phyloP scores from a whole-genome alignment of 2,329 filamentous ascomycete genomes.

The Eutypa lata region DNA sequence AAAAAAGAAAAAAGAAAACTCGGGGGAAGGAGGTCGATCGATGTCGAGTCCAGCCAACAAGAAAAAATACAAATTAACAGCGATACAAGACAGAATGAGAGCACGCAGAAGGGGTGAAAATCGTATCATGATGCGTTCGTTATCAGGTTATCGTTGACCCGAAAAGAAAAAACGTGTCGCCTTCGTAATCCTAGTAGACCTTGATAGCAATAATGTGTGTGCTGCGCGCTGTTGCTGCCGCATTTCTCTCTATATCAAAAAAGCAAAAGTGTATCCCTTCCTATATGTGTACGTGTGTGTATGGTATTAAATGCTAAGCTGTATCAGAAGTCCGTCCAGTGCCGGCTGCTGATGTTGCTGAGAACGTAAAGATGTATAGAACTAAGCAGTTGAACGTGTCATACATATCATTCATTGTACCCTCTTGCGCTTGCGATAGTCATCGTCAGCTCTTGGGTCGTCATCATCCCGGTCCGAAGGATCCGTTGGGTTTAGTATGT shows the following conservation, averaged over 20 bases:
- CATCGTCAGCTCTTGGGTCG: constrained; percentile 53
- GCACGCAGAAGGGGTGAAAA: not conserved
- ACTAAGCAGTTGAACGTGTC: not conserved
- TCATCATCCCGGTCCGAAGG: constrained; percentile 55
- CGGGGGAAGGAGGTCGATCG: not conserved
- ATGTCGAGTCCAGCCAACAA: constrained; percentile 4
- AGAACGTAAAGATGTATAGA: too few relatives aligned
- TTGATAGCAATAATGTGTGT: not conserved
- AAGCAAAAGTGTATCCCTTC: not conserved
- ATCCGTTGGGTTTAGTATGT: constrained; percentile 60
- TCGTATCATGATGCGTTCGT: not conserved
- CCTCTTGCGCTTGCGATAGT: constrained; percentile 58
- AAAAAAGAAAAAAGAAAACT: too few relatives aligned
- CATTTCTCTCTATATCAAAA: not conserved
- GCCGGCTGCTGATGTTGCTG: not conserved
- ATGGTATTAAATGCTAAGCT: not conserved
- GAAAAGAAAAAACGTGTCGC: not conserved
- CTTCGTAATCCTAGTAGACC: not conserved
- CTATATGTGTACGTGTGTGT: not conserved
- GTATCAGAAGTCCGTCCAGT: not conserved
- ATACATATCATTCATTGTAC: constrained; percentile 31
- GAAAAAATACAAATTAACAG: constrained; percentile 5
- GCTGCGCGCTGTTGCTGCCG: not conserved
- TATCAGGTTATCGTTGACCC: not conserved
- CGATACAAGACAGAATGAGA: too few relatives aligned